Conservation (phyloP, 2,329 filamentous ascomycete genomes). For the Rhynchosporium graminicola region DNA sequence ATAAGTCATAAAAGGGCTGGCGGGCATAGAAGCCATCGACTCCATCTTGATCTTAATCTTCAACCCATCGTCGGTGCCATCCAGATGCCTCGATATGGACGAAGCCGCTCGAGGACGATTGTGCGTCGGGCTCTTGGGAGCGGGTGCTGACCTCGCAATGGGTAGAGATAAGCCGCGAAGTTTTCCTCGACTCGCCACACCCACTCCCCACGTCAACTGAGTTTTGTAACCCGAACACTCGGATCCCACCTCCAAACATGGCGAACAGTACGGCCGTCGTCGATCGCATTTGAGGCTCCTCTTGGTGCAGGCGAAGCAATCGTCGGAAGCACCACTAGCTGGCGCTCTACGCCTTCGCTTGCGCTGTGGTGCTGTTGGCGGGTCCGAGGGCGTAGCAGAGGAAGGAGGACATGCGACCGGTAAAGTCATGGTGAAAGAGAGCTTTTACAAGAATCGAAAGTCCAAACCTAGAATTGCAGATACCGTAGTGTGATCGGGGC, state of each 20-base stretch:
- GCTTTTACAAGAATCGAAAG: slow-evolving; percentile 8
- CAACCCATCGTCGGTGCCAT: slow-evolving; percentile 30
- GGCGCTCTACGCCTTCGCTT: slow-evolving; percentile 85
- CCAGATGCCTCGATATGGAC: slow-evolving; percentile 29
- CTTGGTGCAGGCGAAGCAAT: slow-evolving; percentile 93
- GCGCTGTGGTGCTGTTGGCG: slow-evolving; percentile 39
- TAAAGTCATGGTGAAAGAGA: slow-evolving; percentile 37
- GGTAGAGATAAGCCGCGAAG: slow-evolving; percentile 82
- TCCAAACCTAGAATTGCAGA: not conserved
- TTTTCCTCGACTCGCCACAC: slow-evolving; percentile 93
- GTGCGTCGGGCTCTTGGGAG: slow-evolving; percentile 41
- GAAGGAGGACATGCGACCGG: slow-evolving; percentile 40
- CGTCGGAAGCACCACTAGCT: slow-evolving; percentile 84
- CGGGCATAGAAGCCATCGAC: slow-evolving; percentile 27
- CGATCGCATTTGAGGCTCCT: slow-evolving; percentile 85
- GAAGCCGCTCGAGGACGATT: slow-evolving; percentile 36
- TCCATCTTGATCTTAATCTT: slow-evolving; percentile 40
- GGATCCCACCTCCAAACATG: slow-evolving; percentile 87
- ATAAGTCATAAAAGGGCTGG: slow-evolving; percentile 41
- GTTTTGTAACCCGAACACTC: slow-evolving; percentile 97
- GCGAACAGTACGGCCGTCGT: slow-evolving; percentile 89
- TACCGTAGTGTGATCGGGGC: no score
- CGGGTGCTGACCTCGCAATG: slow-evolving; percentile 59
- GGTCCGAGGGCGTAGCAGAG: slow-evolving; percentile 33
- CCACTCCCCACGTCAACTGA: slow-evolving; percentile 93